phyloP scores from a whole-genome alignment of 148 eudicot genomes.

The Pouteria glomerata region DNA sequence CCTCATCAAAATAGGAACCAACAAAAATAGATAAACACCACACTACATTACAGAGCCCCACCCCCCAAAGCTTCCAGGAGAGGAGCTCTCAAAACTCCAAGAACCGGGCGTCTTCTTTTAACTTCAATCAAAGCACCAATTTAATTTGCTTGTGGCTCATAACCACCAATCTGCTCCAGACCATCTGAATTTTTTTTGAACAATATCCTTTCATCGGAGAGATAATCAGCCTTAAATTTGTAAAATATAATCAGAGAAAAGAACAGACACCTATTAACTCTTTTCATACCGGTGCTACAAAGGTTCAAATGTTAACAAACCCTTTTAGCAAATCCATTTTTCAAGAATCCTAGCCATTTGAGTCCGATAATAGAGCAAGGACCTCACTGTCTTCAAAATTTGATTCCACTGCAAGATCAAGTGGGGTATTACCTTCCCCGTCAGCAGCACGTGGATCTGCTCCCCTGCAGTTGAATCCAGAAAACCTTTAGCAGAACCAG shows the following conservation, averaged over 20 bases:
- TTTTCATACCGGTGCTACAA: constrained; percentile 18
- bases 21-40: constrained; percentile 11
- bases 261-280: not conserved
- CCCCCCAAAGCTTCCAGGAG: constrained; percentile 13
- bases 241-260: constrained; percentile 5
- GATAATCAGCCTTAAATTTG: not conserved
- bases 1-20: not conserved
- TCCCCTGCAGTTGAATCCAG: constrained; percentile 51
- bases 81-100: constrained; percentile 13
- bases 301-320: constrained; percentile 11
- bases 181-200: not conserved
- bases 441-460: constrained; percentile 63
- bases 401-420: constrained; percentile 59
- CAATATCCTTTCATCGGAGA: not conserved
- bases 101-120: not conserved
- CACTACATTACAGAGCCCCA: constrained; percentile 17
- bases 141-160: not conserved
- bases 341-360: constrained; percentile 28
- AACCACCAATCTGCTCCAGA: not conserved
- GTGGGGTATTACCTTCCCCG: constrained; percentile 56
- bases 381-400: constrained; percentile 71
- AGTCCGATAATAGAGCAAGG: constrained; percentile 51
- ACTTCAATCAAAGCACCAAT: not conserved
- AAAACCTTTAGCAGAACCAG: not conserved
- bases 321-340: constrained; percentile 8